Conservation (phyloP, 352 stramenopile genomes). For the Pythium brachiatum region DNA sequence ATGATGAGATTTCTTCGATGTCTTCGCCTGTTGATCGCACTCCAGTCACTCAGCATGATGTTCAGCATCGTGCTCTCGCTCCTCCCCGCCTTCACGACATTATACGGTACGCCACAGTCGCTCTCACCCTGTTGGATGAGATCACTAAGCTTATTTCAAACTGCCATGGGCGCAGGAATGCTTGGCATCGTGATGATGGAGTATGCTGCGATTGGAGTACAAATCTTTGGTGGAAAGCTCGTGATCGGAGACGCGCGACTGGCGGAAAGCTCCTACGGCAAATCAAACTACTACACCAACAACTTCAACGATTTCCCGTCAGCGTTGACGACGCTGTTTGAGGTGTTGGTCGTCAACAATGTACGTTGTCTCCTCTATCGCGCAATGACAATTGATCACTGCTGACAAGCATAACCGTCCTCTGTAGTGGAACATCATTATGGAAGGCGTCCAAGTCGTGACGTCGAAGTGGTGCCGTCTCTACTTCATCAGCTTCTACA, state of each 20-base stretch:
- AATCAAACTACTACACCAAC: slow-evolving; percentile 59
- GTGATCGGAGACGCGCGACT: slow-evolving; percentile 34
- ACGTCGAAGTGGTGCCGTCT: slow-evolving; percentile 51
- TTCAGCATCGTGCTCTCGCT: slow-evolving; percentile 49
- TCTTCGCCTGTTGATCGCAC: slow-evolving; percentile 44
- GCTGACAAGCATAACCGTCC: not conserved
- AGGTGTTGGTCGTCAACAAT: slow-evolving; percentile 78
- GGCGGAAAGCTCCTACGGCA: slow-evolving; percentile 38
- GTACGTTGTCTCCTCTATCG: slow-evolving; percentile 21
- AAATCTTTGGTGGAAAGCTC: slow-evolving; percentile 64
- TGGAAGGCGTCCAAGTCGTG: slow-evolving; percentile 56
- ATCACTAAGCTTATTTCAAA: slow-evolving; percentile 7
- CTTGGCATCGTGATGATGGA: slow-evolving; percentile 59
- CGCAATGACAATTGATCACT: not conserved
- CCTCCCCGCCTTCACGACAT: slow-evolving; percentile 51
- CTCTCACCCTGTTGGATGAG: not conserved
- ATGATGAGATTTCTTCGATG: slow-evolving; percentile 59
- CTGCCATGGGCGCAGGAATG: slow-evolving; percentile 28
- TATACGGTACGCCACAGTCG: slow-evolving; percentile 36
- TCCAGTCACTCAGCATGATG: slow-evolving; percentile 48
- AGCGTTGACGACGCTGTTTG: slow-evolving; percentile 63
- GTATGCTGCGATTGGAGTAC: slow-evolving; percentile 56
- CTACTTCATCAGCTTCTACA: slow-evolving; percentile 75
- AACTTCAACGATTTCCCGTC: slow-evolving; percentile 80
- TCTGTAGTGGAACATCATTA: slow-evolving; percentile 60